Conservation (phyloP, 106 monocot genomes). For the Xerophyta viscosa region DNA sequence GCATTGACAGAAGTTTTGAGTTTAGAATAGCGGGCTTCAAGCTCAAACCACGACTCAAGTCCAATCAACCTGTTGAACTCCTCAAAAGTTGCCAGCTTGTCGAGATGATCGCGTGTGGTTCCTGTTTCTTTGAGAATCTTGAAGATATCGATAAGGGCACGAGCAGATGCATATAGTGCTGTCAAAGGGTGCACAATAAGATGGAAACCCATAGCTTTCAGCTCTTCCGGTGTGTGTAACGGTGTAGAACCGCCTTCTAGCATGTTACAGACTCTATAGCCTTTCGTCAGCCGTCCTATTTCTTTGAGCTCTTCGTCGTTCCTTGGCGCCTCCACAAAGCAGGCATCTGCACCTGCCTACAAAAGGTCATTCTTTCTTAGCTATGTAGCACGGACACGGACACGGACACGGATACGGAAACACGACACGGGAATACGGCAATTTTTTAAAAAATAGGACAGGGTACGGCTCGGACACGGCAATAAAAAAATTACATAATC, state of each 20-base stretch:
- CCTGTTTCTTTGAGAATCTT: conserved; percentile 36
- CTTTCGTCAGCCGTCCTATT: conserved; percentile 33
- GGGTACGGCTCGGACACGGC: no score
- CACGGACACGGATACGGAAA: no score
- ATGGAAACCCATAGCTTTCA: conserved; percentile 67
- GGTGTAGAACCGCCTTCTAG: conserved; percentile 56
- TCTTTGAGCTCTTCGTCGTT: conserved; percentile 44
- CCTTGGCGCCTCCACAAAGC: conserved; percentile 64
- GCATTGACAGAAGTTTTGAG: conserved; percentile 5
- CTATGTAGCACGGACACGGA: no score
- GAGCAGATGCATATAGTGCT: conserved; percentile 17
- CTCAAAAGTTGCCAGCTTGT: conserved; percentile 25
- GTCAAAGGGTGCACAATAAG: conserved; percentile 38
- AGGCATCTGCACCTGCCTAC: conserved; percentile 69
- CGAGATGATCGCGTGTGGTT: conserved; percentile 39
- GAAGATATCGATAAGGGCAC: conserved; percentile 33
- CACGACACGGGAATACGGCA: no score
- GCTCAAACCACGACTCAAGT: conserved; percentile 32
- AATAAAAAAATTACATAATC: no score
- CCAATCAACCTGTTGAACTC: conserved; percentile 42
- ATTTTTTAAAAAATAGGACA: no score
- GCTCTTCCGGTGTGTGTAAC: conserved; percentile 50
- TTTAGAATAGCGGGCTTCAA: conserved; percentile 29
- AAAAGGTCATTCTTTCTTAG: no score
- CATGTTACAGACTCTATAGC: conserved; percentile 62